phyloP scores from a whole-genome alignment of 192 early-diverging fungal species.

The Gamsiella multidivaricata region DNA sequence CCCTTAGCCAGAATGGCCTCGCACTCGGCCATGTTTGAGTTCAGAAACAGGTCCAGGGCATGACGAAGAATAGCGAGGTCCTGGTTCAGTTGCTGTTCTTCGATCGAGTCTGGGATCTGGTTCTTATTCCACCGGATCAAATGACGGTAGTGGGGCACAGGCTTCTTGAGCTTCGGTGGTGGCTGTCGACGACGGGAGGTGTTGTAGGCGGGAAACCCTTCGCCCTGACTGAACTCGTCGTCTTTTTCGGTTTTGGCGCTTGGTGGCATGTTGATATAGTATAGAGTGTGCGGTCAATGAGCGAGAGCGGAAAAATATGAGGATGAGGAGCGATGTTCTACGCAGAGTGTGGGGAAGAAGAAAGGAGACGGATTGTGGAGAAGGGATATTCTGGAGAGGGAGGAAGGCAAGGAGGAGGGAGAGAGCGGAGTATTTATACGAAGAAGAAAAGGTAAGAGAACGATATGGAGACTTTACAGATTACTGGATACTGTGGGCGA shows the following conservation, averaged over 20 bases:
- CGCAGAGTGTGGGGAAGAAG: background rate
- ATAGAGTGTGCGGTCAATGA: background rate
- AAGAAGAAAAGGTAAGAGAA: background rate
- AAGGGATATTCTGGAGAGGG: background rate
- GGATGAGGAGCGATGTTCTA: slow-evolving; percentile 1
- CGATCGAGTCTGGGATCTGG: slow-evolving; percentile 22
- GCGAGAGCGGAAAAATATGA: background rate
- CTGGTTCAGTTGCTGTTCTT: slow-evolving; percentile 59
- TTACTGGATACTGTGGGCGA: background rate
- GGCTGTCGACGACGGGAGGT: slow-evolving; percentile 49
- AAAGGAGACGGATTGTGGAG: background rate
- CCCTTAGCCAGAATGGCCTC: slow-evolving; percentile 65
- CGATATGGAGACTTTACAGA: background rate
- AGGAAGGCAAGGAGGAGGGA: background rate
- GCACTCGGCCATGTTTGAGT: slow-evolving; percentile 77
- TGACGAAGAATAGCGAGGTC: slow-evolving; percentile 70
- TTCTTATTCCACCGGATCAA: slow-evolving; percentile 51
- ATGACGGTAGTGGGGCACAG: slow-evolving; percentile 51
- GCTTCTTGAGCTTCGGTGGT: slow-evolving; percentile 53
- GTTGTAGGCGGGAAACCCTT: slow-evolving; percentile 39
- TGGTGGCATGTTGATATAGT: slow-evolving; percentile 25
- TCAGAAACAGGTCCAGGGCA: slow-evolving; percentile 80
- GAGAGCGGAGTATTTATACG: slow-evolving; percentile 1
- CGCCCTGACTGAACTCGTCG: background rate
- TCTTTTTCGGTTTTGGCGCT: slow-evolving; percentile 24